Evolutionary conservation across 805 yeast species (phyloP).

Genomic region (Geotrichum ghanense): DNA sequence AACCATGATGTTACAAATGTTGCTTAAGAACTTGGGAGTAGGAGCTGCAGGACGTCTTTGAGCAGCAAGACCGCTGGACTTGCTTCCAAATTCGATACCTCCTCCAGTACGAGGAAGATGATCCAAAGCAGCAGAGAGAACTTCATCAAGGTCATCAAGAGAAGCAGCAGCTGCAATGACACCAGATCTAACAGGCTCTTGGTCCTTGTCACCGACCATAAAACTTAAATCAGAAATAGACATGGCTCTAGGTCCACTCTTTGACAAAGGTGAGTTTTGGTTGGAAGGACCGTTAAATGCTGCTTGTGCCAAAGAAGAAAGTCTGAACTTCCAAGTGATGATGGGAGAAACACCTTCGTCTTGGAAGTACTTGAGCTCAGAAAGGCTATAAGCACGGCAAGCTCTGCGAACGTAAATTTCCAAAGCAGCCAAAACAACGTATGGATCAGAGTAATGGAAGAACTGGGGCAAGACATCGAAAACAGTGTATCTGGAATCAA

Average conservation of each 20-base stretch:
- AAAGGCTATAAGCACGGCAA: constrained; percentile 88
- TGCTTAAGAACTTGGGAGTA: constrained; percentile 36
- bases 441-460: constrained; percentile 69
- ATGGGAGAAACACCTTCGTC: constrained; percentile 44
- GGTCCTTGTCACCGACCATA: constrained; percentile 55
- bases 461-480: constrained; percentile 94
- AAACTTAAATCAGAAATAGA: constrained; percentile 88
- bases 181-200: constrained; percentile 71
- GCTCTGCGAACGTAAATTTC: constrained; percentile 96
- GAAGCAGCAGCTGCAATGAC: constrained; percentile 69
- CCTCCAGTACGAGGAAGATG: constrained; percentile 40
- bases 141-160: constrained; percentile 83
- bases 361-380: constrained; percentile 52
- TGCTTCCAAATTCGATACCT: constrained; percentile 26
- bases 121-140: constrained; percentile 63
- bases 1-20: constrained; percentile 75
- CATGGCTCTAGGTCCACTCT: constrained; percentile 45
- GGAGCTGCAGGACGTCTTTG: constrained; percentile 27
- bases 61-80: constrained; percentile 37
- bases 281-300: constrained; percentile 49
- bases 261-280: constrained; percentile 11
- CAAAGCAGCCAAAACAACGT: constrained; percentile 91
- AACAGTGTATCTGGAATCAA: constrained; percentile 91
- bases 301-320: constrained; percentile 62
- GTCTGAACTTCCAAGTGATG: constrained; percentile 79